Evolutionary conservation across 2,329 filamentous ascomycete species (phyloP), one percentile per base, ranked within the genome.

Genomic region (Ascochyta koolunga): DNA sequence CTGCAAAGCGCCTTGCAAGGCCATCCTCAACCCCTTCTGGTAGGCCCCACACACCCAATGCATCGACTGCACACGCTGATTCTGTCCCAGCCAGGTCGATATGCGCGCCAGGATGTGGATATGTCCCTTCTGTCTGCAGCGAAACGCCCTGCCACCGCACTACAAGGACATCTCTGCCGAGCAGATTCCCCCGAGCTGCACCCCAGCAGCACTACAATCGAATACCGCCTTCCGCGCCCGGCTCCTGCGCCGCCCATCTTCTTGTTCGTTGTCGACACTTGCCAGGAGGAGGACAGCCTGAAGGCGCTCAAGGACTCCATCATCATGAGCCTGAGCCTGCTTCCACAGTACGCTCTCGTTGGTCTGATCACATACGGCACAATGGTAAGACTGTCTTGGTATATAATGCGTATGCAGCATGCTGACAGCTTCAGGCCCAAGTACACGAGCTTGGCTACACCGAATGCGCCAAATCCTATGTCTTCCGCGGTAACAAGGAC

Each of bases 381-480:
- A 37, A 98, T 96, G 91, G 90, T 91, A 82, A 54, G 56, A 61
- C 38, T 7, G 2, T 13, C 2, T 7, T 4, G 15, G 3, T 11
- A 10, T 1, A 15, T 13, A 16, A 11, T 32, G 18, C 6, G 10
- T 5, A 11, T 21, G 31, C 5, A 35, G 19, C 29, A 8, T 21
- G 39, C 68, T 72, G 53, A 72, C 54, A 39, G 8, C 13, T 21
- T 2, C 64, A 92, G 89, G 87, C 91, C 27, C 93, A 97, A 85
- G 91, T 99, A 16, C 95, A 99, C 74, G 95, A 99, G 78, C 91
- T 99, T 64, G 95, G 95, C 50, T 99, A 99, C 73, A 93, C 90
- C 50, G 95, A 98, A 77, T 99, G 95, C 77, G 91, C 95, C 62
- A 99, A 98, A 78, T 97, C 93, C 5, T 99, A 97, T 70, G 95